Base-by-base conservation (phyloP, 305 asterid species). In the Fraxinus xanthoxyloides region DNA sequence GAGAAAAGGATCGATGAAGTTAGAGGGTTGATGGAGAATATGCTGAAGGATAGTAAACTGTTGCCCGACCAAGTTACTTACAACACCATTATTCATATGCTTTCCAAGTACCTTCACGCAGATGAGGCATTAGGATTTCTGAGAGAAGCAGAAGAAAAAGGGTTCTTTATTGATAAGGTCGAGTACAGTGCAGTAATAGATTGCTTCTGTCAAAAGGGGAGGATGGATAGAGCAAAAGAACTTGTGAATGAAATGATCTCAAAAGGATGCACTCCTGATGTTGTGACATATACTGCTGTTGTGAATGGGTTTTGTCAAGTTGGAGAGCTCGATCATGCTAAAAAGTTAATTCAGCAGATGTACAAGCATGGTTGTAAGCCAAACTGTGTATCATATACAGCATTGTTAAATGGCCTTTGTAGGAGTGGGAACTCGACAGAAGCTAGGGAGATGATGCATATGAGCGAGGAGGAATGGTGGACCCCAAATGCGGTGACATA, bases 281-380 rank as follows among this genome's bases (percentile, higher is more conserved):
- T 95, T 30, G 98, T 95, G 87, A 95, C 99, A 1, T 95, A 95
- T 77, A 94, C 98, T 75, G 87, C 98, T 79, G 90, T 94, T 79
- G 80, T 95, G 80, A 85, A 90, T 83, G 99, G 98, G 30, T 94
- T 90, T 85, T 94, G 96, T 80, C 86, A 83, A 31, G 48, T 65
- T 31, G 95, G 97, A 79, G 90, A 87, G 79, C 78, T 92, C 34
- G 97, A 91, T 82, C 91, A 90, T 84, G 98, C 98, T 76, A 95
- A 91, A 83, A 92, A 87, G 78, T 69, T 95, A 84, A 87, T 95
- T 77, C 90, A 92, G 46, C 93, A 94, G 87, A 95, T 95, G 99
- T 85, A 90, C 86, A 93, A 87, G 86, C 89, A 91, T 65, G 97
- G 97, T 43, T 91, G 94, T 85, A 93, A 89, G 89, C 99, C 99